Evolutionary conservation across 2,329 filamentous ascomycete species (phyloP).

Genomic region (Aspergillus clavatus): DNA sequence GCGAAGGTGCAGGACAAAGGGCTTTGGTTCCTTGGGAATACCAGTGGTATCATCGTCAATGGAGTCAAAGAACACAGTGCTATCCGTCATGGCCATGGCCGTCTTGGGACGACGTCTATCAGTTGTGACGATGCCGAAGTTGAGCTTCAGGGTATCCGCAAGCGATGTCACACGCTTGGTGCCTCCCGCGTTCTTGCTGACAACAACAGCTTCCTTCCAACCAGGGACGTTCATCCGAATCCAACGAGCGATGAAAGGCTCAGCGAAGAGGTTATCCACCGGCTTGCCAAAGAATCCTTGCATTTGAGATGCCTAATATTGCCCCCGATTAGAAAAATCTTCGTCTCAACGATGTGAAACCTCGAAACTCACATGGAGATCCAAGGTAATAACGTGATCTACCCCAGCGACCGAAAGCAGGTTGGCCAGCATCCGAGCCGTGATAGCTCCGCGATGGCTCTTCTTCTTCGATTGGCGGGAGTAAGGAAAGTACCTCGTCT

Average conservation of each 20-base stretch:
- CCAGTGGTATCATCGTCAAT: constrained; percentile 42
- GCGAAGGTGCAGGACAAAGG: constrained; percentile 26
- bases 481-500: constrained; percentile 82
- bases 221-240: constrained; percentile 80
- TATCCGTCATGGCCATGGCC: constrained; percentile 64
- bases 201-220: constrained; percentile 87
- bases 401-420: constrained; percentile 89
- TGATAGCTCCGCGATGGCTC: constrained; percentile 91
- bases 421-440: constrained; percentile 94
- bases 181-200: constrained; percentile 96
- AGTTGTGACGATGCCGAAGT: constrained; percentile 81
- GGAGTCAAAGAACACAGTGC: constrained; percentile 68
- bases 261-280: constrained; percentile 94
- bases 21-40: constrained; percentile 22
- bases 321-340: constrained; percentile 14
- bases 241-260: constrained; percentile 93
- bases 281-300: constrained; percentile 98
- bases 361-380: constrained; percentile 66
- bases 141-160: constrained; percentile 91
- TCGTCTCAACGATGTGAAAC: constrained; percentile 3
- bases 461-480: constrained; percentile 99
- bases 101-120: constrained; percentile 51
- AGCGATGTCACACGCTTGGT: constrained; percentile 96
- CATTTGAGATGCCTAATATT: constrained; percentile 75
- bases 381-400: constrained; percentile 95